Evolutionary conservation across 306 rosid species (phyloP).

Genomic region (Cotoneaster glaucophyllus): DNA sequence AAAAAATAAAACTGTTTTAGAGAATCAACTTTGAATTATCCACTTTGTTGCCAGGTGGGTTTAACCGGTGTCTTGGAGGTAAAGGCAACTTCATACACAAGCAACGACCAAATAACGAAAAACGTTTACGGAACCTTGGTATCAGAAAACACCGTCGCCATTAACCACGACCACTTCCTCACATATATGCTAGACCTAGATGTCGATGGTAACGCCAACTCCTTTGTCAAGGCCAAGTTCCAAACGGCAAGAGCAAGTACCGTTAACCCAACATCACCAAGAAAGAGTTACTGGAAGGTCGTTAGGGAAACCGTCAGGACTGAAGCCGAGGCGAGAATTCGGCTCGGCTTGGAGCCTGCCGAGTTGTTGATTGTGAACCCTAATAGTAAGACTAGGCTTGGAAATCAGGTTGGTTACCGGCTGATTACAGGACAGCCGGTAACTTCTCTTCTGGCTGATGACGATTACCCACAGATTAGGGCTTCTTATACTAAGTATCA

Average conservation of each 20-base stretch:
- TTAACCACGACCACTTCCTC: slow-evolving; percentile 64
- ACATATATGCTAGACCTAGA: slow-evolving; percentile 78
- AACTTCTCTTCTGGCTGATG: slow-evolving; percentile 44
- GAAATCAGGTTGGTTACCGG: slow-evolving; percentile 76
- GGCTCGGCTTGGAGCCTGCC: slow-evolving; percentile 50
- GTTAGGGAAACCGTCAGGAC: slow-evolving; percentile 45
- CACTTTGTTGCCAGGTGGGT: slow-evolving; percentile 45
- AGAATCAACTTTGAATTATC: not conserved
- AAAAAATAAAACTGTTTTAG: not conserved
- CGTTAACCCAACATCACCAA: slow-evolving; percentile 30
- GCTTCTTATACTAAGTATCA: slow-evolving; percentile 68
- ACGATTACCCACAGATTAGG: slow-evolving; percentile 70
- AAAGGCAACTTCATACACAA: slow-evolving; percentile 54
- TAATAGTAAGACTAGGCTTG: slow-evolving; percentile 45
- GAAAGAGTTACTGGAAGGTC: slow-evolving; percentile 76
- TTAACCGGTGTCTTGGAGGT: slow-evolving; percentile 64
- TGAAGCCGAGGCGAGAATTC: slow-evolving; percentile 53
- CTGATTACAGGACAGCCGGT: slow-evolving; percentile 50
- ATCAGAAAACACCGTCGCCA: slow-evolving; percentile 60
- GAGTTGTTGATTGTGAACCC: slow-evolving; percentile 67
- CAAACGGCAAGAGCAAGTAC: slow-evolving; percentile 19
- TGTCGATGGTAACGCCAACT: slow-evolving; percentile 53
- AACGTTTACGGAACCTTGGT: slow-evolving; percentile 53
- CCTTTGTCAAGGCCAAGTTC: slow-evolving; percentile 57
- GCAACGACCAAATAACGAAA: slow-evolving; percentile 25